Base-by-base conservation (phyloP, 2,329 filamentous ascomycete genomes). In the Colletotrichum ledebouriae region DNA sequence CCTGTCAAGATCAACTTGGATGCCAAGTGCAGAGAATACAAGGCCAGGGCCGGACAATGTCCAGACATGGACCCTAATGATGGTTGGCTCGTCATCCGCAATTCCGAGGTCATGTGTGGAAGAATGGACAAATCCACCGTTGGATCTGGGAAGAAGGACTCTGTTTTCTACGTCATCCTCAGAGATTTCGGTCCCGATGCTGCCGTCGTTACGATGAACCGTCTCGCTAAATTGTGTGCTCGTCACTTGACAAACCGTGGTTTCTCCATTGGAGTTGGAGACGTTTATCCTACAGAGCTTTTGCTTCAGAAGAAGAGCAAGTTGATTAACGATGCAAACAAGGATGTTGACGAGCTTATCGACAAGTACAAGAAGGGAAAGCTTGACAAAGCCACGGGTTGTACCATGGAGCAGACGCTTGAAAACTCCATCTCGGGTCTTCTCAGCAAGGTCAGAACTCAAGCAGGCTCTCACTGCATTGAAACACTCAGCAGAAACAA, bases 81-180 rank as follows among this genome's bases (percentile, higher is more conserved):
- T 78, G 90, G 91, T 7, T 98, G 93, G 87, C 84, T 99, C 10
- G 94, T 97, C 13, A 91, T 99, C 70, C 92, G 95, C 65, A 98
- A 99, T 77, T 98, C 95, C 0, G 94, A 98, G 78, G 90, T 98
- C 70, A 97, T 99, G 93, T 98, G 95, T 76, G 96, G 96, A 70
- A 88, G 91, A 68, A 98, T 98, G 94, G 96, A 99, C 83, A 99
- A 99, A 81, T 92, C 93, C 1, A 98, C 94, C 0, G 93, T 99
- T n/a, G 96, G 96, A 73, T 90, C 93, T 6, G 96, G 96, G 74
- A 98, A 98, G 84, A 99, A 99, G 77, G 95, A 97, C 77, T 98
- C 94, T 0, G 90, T 99, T 20, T 99, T 98, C 76, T 99, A 98
- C 76, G 92, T 98, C 64, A 95, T 99, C 76, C 88, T 98, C 73